Evolutionary conservation across 805 yeast genomes (phyloP), one percentile per base, ranked within the genome.

Genomic region (Ogataea neopini): DNA sequence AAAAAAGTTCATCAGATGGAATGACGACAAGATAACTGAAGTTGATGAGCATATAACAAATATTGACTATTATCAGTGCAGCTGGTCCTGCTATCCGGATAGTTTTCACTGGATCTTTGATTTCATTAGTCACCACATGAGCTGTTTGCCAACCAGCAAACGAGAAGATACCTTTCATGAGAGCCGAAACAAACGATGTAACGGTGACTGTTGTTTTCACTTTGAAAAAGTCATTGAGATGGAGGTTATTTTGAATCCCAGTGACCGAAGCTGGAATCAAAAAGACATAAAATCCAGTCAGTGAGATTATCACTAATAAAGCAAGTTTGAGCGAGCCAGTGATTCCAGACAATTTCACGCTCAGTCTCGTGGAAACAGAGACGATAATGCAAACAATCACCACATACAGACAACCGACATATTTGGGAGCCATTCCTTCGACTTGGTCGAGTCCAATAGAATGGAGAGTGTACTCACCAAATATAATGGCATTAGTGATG

Each of bases 281-380:
- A n/a, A 80, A 51, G 3, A 79, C 82, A 55, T 80, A 84, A 2
- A 83, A 14, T 0, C 91, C 88, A 0, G 85, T 77, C 4, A 74
- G 42, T 2, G 80, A 70, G 73, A 86, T 78, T 1, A 83, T 61
- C 0, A 64, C 73, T 34, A 85, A 71, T 25, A 86, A 64, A 3
- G 69, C 59, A 40, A 86, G 60, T 60, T 86, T 86, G 59, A 86
- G 57, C 6, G 72, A 73, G 0, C 94, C 92, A 3, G 85, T 63
- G 10, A 77, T 50, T 56, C 84, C 85, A 59, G 85, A 90, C 11
- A 84, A 68, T 13, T 66, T 59, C 1, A 86, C 74, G 0, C 91
- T 91, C 52, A 74, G 74, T 47, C 68, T 76, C 1, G 82, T 78
- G 22, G 88, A 81, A 3, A 75, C 42, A 0, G 88, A 81, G 54